These are phyloP conservation scores for Daedaleopsis nitida DNA, from an alignment of 768 basidiomycete genomes.

Conservation along the genomic window DNA sequence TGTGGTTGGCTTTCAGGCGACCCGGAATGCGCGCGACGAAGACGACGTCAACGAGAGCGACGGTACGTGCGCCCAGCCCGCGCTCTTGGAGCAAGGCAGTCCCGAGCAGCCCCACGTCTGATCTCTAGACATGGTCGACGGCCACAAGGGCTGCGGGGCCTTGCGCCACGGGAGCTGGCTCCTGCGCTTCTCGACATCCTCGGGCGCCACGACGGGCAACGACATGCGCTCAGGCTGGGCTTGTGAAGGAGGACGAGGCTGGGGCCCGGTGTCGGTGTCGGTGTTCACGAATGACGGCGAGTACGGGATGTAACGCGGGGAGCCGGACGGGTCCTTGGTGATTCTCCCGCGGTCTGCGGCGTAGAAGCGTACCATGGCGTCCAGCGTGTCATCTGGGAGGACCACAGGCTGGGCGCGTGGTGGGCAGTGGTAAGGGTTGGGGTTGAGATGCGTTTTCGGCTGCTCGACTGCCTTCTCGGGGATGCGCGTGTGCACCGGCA, in stretches of 20 bases:
- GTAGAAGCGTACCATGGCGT: constrained; percentile 12
- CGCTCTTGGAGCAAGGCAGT: background rate
- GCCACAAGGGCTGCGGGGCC: background rate
- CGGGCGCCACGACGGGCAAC: background rate
- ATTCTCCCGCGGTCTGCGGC: background rate
- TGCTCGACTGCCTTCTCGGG: too few relatives aligned
- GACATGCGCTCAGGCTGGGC: background rate
- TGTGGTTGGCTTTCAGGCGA: too few relatives aligned
- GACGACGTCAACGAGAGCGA: background rate
- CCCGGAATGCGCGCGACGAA: background rate
- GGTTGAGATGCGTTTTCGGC: too few relatives aligned
- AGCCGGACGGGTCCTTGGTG: background rate
- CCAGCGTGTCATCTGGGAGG: background rate
- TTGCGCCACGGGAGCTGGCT: constrained; percentile 7
- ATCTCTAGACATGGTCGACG: background rate
- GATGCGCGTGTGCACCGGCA: background rate
- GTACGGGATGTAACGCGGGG: constrained; percentile 15
- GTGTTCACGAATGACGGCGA: constrained; percentile 1
- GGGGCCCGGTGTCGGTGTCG: background rate
- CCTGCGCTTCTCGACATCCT: too few relatives aligned
- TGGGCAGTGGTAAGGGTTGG: too few relatives aligned
- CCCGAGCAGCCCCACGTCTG: constrained; percentile 6
- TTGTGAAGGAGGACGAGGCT: background rate
- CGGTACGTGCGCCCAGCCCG: background rate
- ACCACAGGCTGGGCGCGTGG: too few relatives aligned